These are phyloP conservation scores for Fusarium nygamai DNA, from an alignment of 2,329 filamentous ascomycete species.

Conservation along the genomic window DNA sequence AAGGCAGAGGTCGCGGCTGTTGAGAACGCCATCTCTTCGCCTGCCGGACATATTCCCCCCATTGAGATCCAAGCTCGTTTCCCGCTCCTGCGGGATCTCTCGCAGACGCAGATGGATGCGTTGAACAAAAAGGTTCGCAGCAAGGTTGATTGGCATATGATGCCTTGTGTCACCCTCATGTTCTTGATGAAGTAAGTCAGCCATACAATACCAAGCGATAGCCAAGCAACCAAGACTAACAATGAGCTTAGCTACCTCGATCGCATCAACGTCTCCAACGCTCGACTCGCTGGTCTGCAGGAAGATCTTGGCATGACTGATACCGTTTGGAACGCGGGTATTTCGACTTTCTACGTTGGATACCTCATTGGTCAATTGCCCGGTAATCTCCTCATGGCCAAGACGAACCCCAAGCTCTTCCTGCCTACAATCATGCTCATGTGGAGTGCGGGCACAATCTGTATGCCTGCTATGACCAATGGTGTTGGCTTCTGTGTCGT, in stretches of 20 bases:
- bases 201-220: too few relatives aligned
- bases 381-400: slow-evolving; percentile 58
- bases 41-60: neutral
- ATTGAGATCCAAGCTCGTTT: slow-evolving; percentile 43
- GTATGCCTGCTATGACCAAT: slow-evolving; percentile 53
- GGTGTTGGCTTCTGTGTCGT: slow-evolving; percentile 44
- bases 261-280: slow-evolving; percentile 61
- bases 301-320: slow-evolving; percentile 50
- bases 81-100: slow-evolving; percentile 35
- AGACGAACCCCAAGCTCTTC: slow-evolving; percentile 49
- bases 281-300: slow-evolving; percentile 51
- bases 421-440: slow-evolving; percentile 54
- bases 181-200: slow-evolving; percentile 21
- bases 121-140: slow-evolving; percentile 44
- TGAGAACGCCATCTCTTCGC: neutral
- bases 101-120: slow-evolving; percentile 34
- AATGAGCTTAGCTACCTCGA: slow-evolving; percentile 56
- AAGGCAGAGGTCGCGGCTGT: slow-evolving; percentile 8
- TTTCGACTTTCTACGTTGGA: slow-evolving; percentile 57
- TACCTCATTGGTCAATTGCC: slow-evolving; percentile 59
- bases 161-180: slow-evolving; percentile 23
- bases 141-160: slow-evolving; percentile 46
- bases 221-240: neutral
- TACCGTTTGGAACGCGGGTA: slow-evolving; percentile 52
- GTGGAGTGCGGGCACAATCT: slow-evolving; percentile 54